Evolutionary conservation across 2,329 filamentous ascomycete species (phyloP).

Genomic region (Aspergillus tubingensis): DNA sequence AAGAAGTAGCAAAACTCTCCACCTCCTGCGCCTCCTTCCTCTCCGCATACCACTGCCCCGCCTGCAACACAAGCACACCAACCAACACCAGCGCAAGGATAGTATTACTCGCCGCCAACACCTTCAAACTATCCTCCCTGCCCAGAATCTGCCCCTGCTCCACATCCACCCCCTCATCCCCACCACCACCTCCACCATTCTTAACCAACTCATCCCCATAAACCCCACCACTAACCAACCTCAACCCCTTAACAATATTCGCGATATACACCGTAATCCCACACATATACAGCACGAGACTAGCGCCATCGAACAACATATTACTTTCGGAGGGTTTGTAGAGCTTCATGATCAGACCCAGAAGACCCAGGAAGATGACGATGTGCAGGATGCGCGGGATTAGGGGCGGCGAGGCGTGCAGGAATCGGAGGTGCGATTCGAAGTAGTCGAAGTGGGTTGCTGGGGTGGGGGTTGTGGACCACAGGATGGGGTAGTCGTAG

Average conservation of each 20-base stretch:
- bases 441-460: constrained; percentile 77
- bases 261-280: constrained; percentile 90
- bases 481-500: constrained; percentile 65
- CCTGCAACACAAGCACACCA: constrained; percentile 88
- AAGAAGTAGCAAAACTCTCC: constrained; percentile 52
- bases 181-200: constrained; percentile 12
- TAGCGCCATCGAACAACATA: constrained; percentile 85
- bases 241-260: constrained; percentile 93
- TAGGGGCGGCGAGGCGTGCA: constrained; percentile 87
- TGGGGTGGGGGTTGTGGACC: constrained; percentile 45
- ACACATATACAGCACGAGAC: constrained; percentile 73
- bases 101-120: constrained; percentile 91
- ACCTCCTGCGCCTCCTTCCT: constrained; percentile 83
- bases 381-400: constrained; percentile 94
- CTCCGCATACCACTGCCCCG: constrained; percentile 98
- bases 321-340: constrained; percentile 93
- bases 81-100: constrained; percentile 91
- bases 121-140: constrained; percentile 85
- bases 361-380: constrained; percentile 81
- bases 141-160: constrained; percentile 70
- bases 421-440: constrained; percentile 84
- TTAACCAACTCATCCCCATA: constrained; percentile 54
- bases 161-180: constrained; percentile 31
- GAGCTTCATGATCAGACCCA: constrained; percentile 90
- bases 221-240: constrained; percentile 73